A percentile compares a stretch with the other conserved stretches of the same genome.
These are phyloP conservation scores for Vitis hybrid DNA, from an alignment of 177 flowering plant species.

Conservation along the genomic window DNA sequence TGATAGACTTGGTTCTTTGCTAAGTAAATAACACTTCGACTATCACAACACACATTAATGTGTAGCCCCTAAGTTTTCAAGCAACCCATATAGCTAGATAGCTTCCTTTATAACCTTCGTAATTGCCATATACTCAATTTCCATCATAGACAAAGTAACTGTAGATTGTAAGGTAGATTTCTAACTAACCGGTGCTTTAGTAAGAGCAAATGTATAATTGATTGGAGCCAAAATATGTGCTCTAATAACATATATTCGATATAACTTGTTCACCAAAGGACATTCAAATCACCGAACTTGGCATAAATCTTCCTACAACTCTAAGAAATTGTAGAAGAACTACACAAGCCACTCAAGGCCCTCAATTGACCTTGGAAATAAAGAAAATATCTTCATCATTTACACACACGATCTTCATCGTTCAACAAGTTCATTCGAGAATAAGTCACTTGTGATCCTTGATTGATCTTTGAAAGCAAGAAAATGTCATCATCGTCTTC, in stretches of 20 bases:
- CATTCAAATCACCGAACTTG: too few species aligned
- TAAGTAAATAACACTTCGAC: slow-evolving; percentile 10
- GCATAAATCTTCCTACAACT: too few species aligned
- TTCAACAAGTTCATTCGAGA: accelerated
- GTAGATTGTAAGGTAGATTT: neutral
- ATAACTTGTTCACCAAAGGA: accelerated
- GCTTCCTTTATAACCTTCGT: slow-evolving; percentile 6
- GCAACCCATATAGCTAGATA: neutral
- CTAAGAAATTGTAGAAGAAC: too few species aligned
- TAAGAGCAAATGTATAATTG: neutral
- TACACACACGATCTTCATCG: too few species aligned
- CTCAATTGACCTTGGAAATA: too few species aligned
- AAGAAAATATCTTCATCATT: too few species aligned
- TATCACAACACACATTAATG: neutral
- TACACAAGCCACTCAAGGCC: too few species aligned
- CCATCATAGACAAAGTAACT: slow-evolving; percentile 8
- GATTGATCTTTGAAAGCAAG: too few species aligned
- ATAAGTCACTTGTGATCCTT: too few species aligned
- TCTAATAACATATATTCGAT: too few species aligned
- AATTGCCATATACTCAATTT: slow-evolving; percentile 8
- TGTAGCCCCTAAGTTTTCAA: neutral
- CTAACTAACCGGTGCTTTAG: neutral
- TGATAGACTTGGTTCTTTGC: slow-evolving; percentile 9
- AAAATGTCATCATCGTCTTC: too few species aligned
- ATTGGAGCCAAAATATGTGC: too few species aligned